Percentiles rank a stretch among this genome's conserved stretches.
These are phyloP conservation scores for Rhizopogon salebrosus DNA, from an alignment of 768 basidiomycete genomes.

Conservation along the genomic window DNA sequence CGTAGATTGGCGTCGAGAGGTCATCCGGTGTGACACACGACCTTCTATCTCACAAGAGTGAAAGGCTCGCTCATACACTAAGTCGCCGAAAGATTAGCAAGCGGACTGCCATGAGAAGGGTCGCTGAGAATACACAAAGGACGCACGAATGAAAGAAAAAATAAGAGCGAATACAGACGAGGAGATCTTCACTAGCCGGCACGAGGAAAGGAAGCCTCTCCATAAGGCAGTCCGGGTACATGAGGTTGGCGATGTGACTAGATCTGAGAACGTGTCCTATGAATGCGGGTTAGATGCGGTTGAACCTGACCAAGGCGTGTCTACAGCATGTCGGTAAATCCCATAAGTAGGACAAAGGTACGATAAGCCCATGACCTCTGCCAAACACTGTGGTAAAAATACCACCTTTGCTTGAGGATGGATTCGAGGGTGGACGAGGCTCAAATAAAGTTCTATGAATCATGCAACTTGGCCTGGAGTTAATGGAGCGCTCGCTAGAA, in stretches of 20 bases:
- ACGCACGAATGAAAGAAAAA: conserved; percentile 27
- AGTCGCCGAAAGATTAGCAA: conserved; percentile 23
- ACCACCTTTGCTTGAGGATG: not conserved
- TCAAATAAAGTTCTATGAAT: conserved; percentile 11
- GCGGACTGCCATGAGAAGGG: conserved; percentile 22
- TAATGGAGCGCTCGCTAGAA: conserved; percentile 18
- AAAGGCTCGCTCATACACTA: conserved; percentile 10
- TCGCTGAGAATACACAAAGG: conserved; percentile 18
- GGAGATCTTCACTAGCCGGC: conserved; percentile 22
- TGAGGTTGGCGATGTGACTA: conserved; percentile 42
- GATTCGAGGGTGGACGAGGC: not conserved
- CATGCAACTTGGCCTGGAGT: conserved; percentile 21
- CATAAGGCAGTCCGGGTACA: conserved; percentile 55
- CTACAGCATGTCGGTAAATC: conserved; percentile 54
- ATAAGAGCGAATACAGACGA: conserved; percentile 19
- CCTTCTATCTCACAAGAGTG: conserved; percentile 18
- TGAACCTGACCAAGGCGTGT: conserved; percentile 45
- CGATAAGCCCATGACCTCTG: conserved; percentile 37
- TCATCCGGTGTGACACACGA: conserved; percentile 24
- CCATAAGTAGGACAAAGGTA: conserved; percentile 53
- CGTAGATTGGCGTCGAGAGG: conserved; percentile 26
- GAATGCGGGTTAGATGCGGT: conserved; percentile 59
- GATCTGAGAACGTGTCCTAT: conserved; percentile 57
- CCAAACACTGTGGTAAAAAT: conserved; percentile 6
- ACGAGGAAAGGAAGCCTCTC: conserved; percentile 38